A percentile compares a stretch with the other conserved stretches of the same genome.
Conservation (phyloP, 768 basidiomycete genomes). For the Rossbeevera mucosa region DNA sequence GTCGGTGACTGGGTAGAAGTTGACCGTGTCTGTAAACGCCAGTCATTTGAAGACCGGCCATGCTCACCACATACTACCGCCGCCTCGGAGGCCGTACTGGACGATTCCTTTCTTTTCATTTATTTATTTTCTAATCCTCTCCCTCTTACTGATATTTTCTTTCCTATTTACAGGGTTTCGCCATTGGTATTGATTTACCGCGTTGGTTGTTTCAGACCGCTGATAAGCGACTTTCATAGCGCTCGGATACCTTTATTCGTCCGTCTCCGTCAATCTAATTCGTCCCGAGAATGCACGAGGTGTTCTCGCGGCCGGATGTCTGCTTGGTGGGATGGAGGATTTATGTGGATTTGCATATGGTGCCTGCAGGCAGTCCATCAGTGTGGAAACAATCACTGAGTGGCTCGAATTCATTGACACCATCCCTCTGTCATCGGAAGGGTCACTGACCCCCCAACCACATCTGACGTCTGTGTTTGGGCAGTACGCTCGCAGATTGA, state of each 20-base stretch:
- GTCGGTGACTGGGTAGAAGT: slow-evolving; percentile 16
- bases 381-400: slow-evolving; percentile 63
- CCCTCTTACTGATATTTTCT: slow-evolving; percentile 6
- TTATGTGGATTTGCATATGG: slow-evolving; percentile 76
- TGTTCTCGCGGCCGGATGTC: slow-evolving; percentile 78
- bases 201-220: slow-evolving; percentile 4
- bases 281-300: slow-evolving; percentile 77
- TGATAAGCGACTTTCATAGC: slow-evolving; percentile 40
- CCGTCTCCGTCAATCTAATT: slow-evolving; percentile 62
- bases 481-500: slow-evolving; percentile 67
- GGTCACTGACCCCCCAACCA: slow-evolving; percentile 40
- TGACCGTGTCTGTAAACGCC: slow-evolving; percentile 16
- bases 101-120: slow-evolving; percentile 11
- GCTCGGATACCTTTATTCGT: slow-evolving; percentile 77
- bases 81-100: slow-evolving; percentile 20
- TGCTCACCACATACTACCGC: slow-evolving; percentile 14
- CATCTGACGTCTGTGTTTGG: slow-evolving; percentile 62
- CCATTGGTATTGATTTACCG: slow-evolving; percentile 49
- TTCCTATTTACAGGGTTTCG: slow-evolving; percentile 53
- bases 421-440: slow-evolving; percentile 47
- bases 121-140: background rate
- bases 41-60: slow-evolving; percentile 14
- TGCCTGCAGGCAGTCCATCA: slow-evolving; percentile 71
- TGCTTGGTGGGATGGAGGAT: slow-evolving; percentile 86
- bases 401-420: slow-evolving; percentile 77